Evolutionary conservation across 2,329 filamentous ascomycete species (phyloP).

Genomic region (Eurotiales sp.): DNA sequence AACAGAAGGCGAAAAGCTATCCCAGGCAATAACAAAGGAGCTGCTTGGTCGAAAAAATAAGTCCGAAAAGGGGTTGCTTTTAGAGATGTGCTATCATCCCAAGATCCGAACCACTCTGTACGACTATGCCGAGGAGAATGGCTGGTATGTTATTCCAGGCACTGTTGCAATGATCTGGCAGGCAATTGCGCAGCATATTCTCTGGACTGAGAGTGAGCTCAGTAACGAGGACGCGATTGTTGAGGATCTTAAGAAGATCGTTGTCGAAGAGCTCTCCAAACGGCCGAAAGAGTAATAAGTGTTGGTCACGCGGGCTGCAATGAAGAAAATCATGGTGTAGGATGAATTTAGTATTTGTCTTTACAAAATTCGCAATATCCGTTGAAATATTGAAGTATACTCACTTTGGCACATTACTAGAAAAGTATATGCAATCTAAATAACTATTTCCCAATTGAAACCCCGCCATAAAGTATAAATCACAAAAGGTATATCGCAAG

Average conservation of each 20-base stretch:
- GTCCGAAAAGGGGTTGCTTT: slow-evolving; percentile 16
- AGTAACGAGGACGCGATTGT: slow-evolving; percentile 11
- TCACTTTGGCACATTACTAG: no score
- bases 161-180: slow-evolving; percentile 21
- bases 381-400: no score
- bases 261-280: slow-evolving; percentile 1
- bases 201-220: slow-evolving; percentile 20
- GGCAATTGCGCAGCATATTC: slow-evolving; percentile 21
- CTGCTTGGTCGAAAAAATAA: slow-evolving; percentile 5
- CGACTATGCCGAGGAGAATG: slow-evolving; percentile 14
- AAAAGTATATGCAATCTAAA: no score
- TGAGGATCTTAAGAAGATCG: slow-evolving; percentile 15
- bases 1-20: slow-evolving; percentile 16
- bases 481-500: no score
- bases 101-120: slow-evolving; percentile 17
- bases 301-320: no score
- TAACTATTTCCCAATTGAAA: no score
- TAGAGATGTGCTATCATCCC: slow-evolving; percentile 27
- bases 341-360: no score
- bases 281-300: background rate
- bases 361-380: no score
- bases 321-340: no score
- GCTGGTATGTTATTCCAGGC: slow-evolving; percentile 20
- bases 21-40: slow-evolving; percentile 7
- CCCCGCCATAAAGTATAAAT: no score